Conservation (phyloP, 495 filamentous ascomycete species). For the Parmelia sp. region DNA sequence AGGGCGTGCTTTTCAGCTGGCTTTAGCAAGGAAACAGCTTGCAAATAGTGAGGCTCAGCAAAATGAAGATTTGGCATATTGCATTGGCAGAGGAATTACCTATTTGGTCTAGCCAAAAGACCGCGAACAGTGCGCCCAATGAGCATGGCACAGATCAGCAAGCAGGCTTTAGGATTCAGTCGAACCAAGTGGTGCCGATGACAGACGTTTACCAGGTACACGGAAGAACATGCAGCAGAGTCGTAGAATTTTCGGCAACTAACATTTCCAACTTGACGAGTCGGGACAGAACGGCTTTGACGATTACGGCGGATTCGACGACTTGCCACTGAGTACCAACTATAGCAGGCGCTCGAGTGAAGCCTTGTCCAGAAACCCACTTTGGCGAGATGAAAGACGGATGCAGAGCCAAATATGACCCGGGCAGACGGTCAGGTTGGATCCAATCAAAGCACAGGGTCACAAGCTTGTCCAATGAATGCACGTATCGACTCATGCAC, state of each 20-base stretch:
- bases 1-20: constrained; percentile 1
- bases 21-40: neutral
- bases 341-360: neutral
- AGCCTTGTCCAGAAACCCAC: neutral
- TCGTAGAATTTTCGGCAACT: neutral
- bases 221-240: neutral
- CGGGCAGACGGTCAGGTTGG: neutral
- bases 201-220: neutral
- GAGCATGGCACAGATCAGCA: neutral
- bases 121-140: constrained; percentile 1
- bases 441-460: neutral
- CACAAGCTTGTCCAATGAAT: neutral
- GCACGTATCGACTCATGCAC: neutral
- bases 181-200: neutral
- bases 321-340: neutral
- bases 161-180: neutral
- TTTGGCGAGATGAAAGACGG: neutral
- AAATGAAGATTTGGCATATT: neutral
- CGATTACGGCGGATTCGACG: neutral
- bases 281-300: neutral
- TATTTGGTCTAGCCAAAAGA: neutral
- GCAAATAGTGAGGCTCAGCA: constrained; percentile 4
- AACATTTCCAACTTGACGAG: neutral
- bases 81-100: neutral
- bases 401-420: neutral